Base-by-base conservation (phyloP, 805 yeast genomes). In the Priceomyces haplophilus region DNA sequence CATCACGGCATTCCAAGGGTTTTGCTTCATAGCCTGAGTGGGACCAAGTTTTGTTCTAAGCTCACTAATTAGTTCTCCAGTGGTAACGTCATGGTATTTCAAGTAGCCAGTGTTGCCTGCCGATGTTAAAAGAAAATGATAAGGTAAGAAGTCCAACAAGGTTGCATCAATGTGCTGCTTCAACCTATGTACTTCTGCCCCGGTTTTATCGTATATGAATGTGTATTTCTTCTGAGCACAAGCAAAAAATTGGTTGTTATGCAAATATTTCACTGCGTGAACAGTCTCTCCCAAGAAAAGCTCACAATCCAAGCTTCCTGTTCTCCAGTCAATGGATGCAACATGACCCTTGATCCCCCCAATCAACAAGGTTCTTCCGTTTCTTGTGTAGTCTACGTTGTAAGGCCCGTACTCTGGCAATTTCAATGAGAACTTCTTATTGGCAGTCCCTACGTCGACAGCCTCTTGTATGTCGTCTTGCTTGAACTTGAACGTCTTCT, bases 171-270 rank as follows among this genome's bases (percentile, higher is more conserved):
- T 73, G 61, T 93, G 99, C 58, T 87, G 93, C 55, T 85, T 86
- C 64, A 93, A 73, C 56, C 95, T 79, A 65, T 93, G 99, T 46
- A 93, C 67, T 72, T 93, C 99, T 41, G 84, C 75, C 21, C 99
- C 99, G 48, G 83, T 80, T 51, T 83, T 83, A 64, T 93, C 97
- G 62, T 93, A 93, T 29, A 93, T 86, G 61, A 84, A 93, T 0
- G 93, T 86, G 64, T 91, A 88, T 62, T 88, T 90, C 66, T 89
- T 90, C 67, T 93, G 99, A 1, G 99, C 98, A 13, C 83, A 96
- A 0, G 99, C 99, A 68, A 88, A 89, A 64, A 73, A 89, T 64
- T 89, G 97, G 58, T 90, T 95, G 58, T 85, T 89, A 56, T 91
- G 97, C 48, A 93, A 71, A 65, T 85, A 89, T 56, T 89, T 86